These are phyloP conservation scores for Arthrobotrys megalospora DNA, from an alignment of 2,329 filamentous ascomycete genomes.

Conservation along the genomic window DNA sequence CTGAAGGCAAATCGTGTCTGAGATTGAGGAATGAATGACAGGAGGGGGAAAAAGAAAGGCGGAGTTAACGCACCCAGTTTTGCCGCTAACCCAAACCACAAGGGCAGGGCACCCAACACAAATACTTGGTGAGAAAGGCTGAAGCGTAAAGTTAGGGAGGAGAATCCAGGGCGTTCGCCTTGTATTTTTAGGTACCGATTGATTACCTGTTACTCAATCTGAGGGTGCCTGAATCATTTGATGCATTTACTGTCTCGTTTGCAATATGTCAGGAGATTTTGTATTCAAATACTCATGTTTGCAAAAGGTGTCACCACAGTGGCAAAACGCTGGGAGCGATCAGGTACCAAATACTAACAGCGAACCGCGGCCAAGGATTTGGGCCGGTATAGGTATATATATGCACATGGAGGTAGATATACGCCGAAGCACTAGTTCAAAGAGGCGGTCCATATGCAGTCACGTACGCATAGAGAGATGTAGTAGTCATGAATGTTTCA, in stretches of 20 bases:
- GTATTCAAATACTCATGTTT: neutral
- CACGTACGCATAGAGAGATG: no score
- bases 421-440: no score
- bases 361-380: no score
- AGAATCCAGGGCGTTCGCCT: neutral
- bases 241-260: neutral
- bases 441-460: no score
- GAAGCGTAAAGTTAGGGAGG: neutral
- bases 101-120: conserved; percentile 11
- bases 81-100: conserved; percentile 16
- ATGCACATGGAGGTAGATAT: no score
- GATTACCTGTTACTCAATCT: neutral
- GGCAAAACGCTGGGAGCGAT: no score
- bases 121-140: neutral
- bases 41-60: conserved; percentile 1
- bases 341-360: no score
- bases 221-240: conserved; percentile 4
- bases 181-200: conserved; percentile 23
- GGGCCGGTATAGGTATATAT: no score
- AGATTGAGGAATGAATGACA: conserved; percentile 3
- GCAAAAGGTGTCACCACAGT: neutral
- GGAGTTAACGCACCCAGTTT: conserved; percentile 49
- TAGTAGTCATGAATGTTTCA: neutral
- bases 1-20: conserved; percentile 18
- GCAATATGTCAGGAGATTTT: neutral